Evolutionary conservation across 1,284 basidiomycete genomes (phyloP).

Genomic region (Coniophora puteana): DNA sequence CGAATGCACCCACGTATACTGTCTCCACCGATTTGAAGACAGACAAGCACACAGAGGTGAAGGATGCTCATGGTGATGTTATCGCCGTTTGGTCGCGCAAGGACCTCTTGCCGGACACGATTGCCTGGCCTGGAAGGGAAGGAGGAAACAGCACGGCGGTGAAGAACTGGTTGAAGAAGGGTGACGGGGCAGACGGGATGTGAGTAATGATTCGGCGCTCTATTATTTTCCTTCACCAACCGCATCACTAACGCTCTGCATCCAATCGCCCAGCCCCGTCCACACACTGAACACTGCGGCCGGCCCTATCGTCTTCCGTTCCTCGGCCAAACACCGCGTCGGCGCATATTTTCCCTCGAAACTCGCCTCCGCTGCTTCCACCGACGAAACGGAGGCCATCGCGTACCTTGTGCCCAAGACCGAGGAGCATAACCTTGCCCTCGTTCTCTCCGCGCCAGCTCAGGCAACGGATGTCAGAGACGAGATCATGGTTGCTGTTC

Average conservation of each 20-base stretch:
- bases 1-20: slow-evolving; percentile 6
- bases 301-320: slow-evolving; percentile 12
- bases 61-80: slow-evolving; percentile 7
- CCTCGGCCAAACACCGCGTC: slow-evolving; percentile 9
- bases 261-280: slow-evolving; percentile 5
- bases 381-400: slow-evolving; percentile 4
- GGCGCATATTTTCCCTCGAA: slow-evolving; percentile 3
- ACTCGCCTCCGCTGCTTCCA: background rate
- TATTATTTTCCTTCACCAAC: background rate
- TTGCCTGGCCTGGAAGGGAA: slow-evolving; percentile 7
- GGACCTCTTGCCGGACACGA: slow-evolving; percentile 12
- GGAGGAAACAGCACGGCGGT: slow-evolving; percentile 5
- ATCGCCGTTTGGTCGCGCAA: slow-evolving; percentile 10
- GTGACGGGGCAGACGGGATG: slow-evolving; percentile 9
- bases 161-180: slow-evolving; percentile 13
- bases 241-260: background rate
- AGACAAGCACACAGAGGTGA: slow-evolving; percentile 9
- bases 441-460: slow-evolving; percentile 9
- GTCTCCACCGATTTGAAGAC: slow-evolving; percentile 10
- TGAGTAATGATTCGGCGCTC: slow-evolving; percentile 5
- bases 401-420: slow-evolving; percentile 8
- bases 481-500: slow-evolving; percentile 9
- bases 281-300: slow-evolving; percentile 10
- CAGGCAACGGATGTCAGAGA: slow-evolving; percentile 8
- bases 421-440: slow-evolving; percentile 6